Evolutionary conservation across 495 filamentous ascomycete species (phyloP).

Genomic region (Penicillium antarcticum): DNA sequence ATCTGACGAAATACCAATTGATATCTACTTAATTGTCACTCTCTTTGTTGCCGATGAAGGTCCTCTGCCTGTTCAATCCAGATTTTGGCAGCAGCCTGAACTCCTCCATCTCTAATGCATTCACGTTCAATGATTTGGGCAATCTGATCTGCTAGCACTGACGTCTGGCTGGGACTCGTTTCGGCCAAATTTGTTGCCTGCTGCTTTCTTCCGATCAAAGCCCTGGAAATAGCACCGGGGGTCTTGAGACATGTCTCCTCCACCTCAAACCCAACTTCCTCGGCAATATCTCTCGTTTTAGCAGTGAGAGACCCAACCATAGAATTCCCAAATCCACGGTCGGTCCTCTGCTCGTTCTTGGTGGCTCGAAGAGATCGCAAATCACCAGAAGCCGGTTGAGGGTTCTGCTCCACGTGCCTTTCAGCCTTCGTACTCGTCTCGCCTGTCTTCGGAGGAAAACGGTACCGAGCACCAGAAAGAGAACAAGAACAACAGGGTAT

Average conservation of each 20-base stretch:
- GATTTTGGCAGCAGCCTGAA: constrained; percentile 30
- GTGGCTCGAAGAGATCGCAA: constrained; percentile 39
- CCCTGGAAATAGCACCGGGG: constrained; percentile 85
- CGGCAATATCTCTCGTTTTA: constrained; percentile 64
- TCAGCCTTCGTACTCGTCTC: not conserved
- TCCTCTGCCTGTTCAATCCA: constrained; percentile 46
- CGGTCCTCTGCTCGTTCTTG: constrained; percentile 34
- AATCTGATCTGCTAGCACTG: constrained; percentile 14
- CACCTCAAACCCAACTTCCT: constrained; percentile 67
- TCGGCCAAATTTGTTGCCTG: constrained; percentile 16
- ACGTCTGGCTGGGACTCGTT: not conserved
- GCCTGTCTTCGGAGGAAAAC: constrained; percentile 56
- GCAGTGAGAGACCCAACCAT: constrained; percentile 72
- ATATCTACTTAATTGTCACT: not conserved
- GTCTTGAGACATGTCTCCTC: constrained; percentile 82
- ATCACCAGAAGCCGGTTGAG: constrained; percentile 36
- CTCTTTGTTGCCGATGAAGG: constrained; percentile 12
- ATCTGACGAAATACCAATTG: constrained; percentile 1
- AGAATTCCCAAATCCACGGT: constrained; percentile 37
- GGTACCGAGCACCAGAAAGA: constrained; percentile 68
- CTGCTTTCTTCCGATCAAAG: constrained; percentile 57
- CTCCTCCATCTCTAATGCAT: constrained; percentile 36
- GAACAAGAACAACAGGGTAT: constrained; percentile 95
- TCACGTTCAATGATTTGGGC: constrained; percentile 38
- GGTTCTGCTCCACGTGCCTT: constrained; percentile 17